Evolutionary conservation across 164 flowering plant species (phyloP), one percentile per base, ranked within the genome.

Genomic region (Warburgia ugandensis): DNA sequence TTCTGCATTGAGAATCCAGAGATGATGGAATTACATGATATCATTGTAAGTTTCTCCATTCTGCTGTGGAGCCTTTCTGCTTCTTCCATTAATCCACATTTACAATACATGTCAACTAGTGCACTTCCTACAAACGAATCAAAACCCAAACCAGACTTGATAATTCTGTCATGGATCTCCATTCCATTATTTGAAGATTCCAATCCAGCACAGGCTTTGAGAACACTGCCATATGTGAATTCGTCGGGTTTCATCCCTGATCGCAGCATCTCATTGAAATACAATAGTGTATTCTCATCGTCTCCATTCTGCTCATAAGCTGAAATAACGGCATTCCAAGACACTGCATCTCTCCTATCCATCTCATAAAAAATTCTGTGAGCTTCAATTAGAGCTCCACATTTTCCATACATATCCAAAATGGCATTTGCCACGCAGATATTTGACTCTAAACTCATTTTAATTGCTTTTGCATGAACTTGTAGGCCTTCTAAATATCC

Each of bases 361-460:
- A 83, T 84, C 49, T 67, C 75, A 50, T 77, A 72, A 65, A 84
- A 80, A 30, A 79, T 59, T 30, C 14, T 5, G 54, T 56, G 65
- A 39, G 94, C 90, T 61, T 72, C 80, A 32, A n/a, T 21, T 33
- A 76, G n/a, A 49, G 65, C 70, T 63, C 81, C 72, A 56, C 88
- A 82, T 71, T 82, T 87, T 39, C 91, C 91, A 67, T 88, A 84
- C 94, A 84, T 84, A 62, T 88, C 96, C 54, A 88, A 47, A 27
- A 80, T 66, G 27, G 96, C 86, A 72, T 84, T 84, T 29, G 73
- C 73, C 0, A 84, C 94, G 67, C 94, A 84, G 32, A 67, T 70
- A 55, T 68, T 66, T 20, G 69, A 65, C 37, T 6, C 30, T 10
- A 68, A 65, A 19, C 44, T 59, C 50, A 59, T 69, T 74, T 84